Percentiles rank a stretch among this genome's conserved stretches.
These are phyloP conservation scores for Dipodascopsis uninucleata DNA, from an alignment of 805 yeast genomes.

Conservation along the genomic window DNA sequence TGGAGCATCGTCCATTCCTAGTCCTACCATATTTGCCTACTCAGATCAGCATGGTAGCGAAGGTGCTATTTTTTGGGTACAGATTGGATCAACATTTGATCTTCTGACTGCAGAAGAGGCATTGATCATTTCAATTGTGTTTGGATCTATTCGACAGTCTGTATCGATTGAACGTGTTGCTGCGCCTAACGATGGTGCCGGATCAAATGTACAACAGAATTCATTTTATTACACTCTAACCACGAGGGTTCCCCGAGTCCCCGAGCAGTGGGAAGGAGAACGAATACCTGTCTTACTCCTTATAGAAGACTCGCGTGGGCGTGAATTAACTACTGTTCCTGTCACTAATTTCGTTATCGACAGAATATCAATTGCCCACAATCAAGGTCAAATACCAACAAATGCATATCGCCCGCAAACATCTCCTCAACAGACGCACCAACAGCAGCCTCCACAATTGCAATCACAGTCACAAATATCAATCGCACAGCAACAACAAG, in stretches of 20 bases:
- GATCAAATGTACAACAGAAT: neutral
- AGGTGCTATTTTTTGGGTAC: constrained; percentile 20
- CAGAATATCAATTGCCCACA: too few species aligned
- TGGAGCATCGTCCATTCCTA: too few species aligned
- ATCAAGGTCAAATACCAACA: too few species aligned
- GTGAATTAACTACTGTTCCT: constrained; percentile 15
- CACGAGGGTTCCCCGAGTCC: constrained; percentile 15
- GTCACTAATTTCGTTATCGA: constrained; percentile 13
- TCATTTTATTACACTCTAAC: constrained; percentile 18
- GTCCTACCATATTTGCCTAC: constrained; percentile 23
- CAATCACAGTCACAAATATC: constrained; percentile 4
- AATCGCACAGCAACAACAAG: constrained; percentile 13
- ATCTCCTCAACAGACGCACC: constrained; percentile 3
- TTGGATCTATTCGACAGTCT: constrained; percentile 16
- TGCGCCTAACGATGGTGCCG: constrained; percentile 9
- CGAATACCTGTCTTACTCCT: constrained; percentile 17
- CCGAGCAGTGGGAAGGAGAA: constrained; percentile 18
- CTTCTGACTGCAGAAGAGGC: constrained; percentile 11
- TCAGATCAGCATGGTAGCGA: constrained; percentile 23
- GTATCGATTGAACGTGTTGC: constrained; percentile 18
- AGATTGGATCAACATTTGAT: constrained; percentile 12
- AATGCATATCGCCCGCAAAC: too few species aligned
- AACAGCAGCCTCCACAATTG: constrained; percentile 10
- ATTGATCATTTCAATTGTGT: constrained; percentile 9
- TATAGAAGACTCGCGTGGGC: constrained; percentile 22